phyloP scores from a whole-genome alignment of 1,139 yeast species.

The Zygosaccharomyces pseudobailii region DNA sequence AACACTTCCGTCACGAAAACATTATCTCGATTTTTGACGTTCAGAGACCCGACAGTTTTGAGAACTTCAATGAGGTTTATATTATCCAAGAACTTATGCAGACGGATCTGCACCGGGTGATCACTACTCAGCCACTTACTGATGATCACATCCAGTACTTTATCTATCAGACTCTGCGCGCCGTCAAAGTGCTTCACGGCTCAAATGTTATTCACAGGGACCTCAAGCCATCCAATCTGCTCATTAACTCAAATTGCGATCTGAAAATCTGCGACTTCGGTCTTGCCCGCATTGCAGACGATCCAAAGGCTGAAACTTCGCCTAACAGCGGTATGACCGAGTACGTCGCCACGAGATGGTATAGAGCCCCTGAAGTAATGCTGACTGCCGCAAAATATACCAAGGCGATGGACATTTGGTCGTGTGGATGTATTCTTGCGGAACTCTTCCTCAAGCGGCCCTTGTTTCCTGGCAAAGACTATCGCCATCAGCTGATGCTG shows the following conservation, averaged over 20 bases:
- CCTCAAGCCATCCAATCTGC: constrained; percentile 81
- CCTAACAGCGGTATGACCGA: constrained; percentile 64
- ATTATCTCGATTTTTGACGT: constrained; percentile 86
- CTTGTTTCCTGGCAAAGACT: constrained; percentile 90
- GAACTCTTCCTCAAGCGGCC: constrained; percentile 88
- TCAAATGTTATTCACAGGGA: constrained; percentile 92
- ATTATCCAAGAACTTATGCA: constrained; percentile 95
- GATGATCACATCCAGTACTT: constrained; percentile 95
- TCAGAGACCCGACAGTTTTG: constrained; percentile 77
- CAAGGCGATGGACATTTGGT: constrained; percentile 95
- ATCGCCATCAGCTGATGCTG: constrained; percentile 80
- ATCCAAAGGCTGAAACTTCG: constrained; percentile 21
- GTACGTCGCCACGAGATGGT: constrained; percentile 97
- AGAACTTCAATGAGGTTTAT: constrained; percentile 79
- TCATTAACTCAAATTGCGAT: constrained; percentile 89
- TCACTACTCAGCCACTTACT: constrained; percentile 73
- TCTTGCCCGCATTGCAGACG: constrained; percentile 53
- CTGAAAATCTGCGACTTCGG: constrained; percentile 94
- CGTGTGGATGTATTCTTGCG: constrained; percentile 92
- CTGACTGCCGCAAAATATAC: constrained; percentile 88
- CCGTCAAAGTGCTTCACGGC: constrained; percentile 83
- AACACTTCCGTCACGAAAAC: constrained; percentile 88
- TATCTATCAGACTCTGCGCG: constrained; percentile 84
- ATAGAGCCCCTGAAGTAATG: constrained; percentile 97
- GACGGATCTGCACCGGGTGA: constrained; percentile 87